phyloP scores from a whole-genome alignment of 2,329 filamentous ascomycete species.

The Arthroderma uncinatum region DNA sequence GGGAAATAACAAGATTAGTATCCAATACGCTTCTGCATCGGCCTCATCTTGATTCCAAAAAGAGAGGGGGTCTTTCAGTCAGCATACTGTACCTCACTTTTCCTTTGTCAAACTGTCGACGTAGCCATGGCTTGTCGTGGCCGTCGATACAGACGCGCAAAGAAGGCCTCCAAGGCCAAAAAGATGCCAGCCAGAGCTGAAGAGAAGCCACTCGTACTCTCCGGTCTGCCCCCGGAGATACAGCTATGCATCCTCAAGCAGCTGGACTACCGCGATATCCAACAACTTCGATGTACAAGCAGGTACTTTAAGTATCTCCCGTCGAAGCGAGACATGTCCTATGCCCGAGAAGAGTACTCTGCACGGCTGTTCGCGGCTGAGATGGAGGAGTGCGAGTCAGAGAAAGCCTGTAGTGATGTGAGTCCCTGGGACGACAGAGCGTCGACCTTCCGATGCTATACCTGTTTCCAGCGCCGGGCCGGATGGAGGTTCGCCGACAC shows the following conservation, averaged over 20 bases:
- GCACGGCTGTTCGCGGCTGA: slow-evolving; percentile 5
- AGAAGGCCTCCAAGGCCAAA: too few relatives aligned
- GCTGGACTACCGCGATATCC: slow-evolving; percentile 10
- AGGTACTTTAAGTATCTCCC: slow-evolving; percentile 12
- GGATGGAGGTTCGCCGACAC: slow-evolving; percentile 12
- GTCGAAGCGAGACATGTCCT: slow-evolving; percentile 11
- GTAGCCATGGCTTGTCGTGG: too few relatives aligned
- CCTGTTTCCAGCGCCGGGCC: slow-evolving; percentile 15
- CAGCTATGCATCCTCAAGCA: slow-evolving; percentile 12
- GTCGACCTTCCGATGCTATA: slow-evolving; percentile 13
- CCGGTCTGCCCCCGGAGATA: slow-evolving; percentile 12
- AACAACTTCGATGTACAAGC: slow-evolving; percentile 13
- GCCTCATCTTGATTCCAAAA: too few relatives aligned
- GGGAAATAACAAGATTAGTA: too few relatives aligned
- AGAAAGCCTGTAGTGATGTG: not conserved
- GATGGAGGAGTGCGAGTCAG: slow-evolving; percentile 2
- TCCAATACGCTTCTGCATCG: too few relatives aligned
- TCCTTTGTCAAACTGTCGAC: too few relatives aligned
- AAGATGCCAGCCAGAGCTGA: too few relatives aligned
- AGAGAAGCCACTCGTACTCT: slow-evolving; percentile 4
- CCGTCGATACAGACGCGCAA: too few relatives aligned
- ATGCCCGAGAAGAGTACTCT: slow-evolving; percentile 7
- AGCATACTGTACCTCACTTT: too few relatives aligned
- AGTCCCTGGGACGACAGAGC: not conserved
- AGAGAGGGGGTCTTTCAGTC: too few relatives aligned